These are phyloP conservation scores for Dryadomyces quercivorus DNA, from an alignment of 2,329 filamentous ascomycete species.

Conservation along the genomic window DNA sequence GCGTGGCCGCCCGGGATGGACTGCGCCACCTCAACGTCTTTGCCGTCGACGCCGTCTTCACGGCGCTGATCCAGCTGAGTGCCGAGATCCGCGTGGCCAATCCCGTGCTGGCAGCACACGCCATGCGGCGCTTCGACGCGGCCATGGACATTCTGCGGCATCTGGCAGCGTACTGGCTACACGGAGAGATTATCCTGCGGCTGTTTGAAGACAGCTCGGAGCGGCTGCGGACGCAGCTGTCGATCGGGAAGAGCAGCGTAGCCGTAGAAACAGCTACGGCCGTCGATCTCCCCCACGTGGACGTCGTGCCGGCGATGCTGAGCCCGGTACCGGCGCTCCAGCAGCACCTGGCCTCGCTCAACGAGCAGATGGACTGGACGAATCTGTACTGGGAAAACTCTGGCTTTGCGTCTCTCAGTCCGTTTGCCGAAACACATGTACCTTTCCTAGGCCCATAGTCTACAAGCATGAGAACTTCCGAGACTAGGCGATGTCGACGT, in stretches of 20 bases:
- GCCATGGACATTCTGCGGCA: conserved; percentile 11
- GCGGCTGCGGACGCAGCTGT: not conserved
- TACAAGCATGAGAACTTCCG: no score
- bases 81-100: conserved; percentile 12
- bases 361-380: conserved; percentile 10
- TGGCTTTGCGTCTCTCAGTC: conserved; percentile 7
- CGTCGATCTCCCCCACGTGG: not conserved
- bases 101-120: conserved; percentile 13
- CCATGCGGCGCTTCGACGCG: conserved; percentile 12
- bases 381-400: conserved; percentile 10
- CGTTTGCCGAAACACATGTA: conserved; percentile 9
- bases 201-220: conserved; percentile 13
- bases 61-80: conserved; percentile 13
- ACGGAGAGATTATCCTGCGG: conserved; percentile 12
- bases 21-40: conserved; percentile 4
- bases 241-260: conserved; percentile 3
- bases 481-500: not conserved
- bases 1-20: not conserved
- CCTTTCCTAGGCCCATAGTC: not conserved
- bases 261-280: not conserved
- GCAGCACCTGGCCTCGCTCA: conserved; percentile 4
- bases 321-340: not conserved
- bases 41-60: conserved; percentile 3
- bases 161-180: conserved; percentile 13
- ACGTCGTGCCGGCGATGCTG: conserved; percentile 3